These are phyloP conservation scores for Candida silvicultrix DNA, from an alignment of 805 yeast genomes.

Conservation along the genomic window DNA sequence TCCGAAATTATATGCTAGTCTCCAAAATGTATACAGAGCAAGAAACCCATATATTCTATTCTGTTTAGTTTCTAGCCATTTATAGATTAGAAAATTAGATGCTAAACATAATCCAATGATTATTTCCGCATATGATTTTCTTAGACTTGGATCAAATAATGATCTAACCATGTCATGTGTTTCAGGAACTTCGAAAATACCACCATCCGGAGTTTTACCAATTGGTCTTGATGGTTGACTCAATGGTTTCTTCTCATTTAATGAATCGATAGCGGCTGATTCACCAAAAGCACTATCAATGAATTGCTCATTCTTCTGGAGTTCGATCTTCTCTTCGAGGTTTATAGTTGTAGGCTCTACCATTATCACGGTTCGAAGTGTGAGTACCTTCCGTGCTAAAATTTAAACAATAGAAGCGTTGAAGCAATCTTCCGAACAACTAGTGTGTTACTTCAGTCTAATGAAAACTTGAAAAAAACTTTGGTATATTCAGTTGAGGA, in stretches of 20 bases:
- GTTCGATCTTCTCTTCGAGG: neutral
- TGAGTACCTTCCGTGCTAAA: neutral
- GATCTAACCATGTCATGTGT: slow-evolving; percentile 85
- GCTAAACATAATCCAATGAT: slow-evolving; percentile 43
- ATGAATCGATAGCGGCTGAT: neutral
- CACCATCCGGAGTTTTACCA: slow-evolving; percentile 24
- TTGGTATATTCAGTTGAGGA: neutral
- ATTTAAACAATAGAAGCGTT: neutral
- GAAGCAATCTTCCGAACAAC: neutral
- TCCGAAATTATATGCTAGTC: slow-evolving; percentile 72
- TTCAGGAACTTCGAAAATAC: slow-evolving; percentile 30
- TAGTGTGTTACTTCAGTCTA: no score
- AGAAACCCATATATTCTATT: slow-evolving; percentile 31
- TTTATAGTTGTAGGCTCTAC: neutral
- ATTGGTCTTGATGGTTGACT: slow-evolving; percentile 1
- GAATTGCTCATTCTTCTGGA: neutral
- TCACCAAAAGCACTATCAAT: neutral
- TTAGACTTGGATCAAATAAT: slow-evolving; percentile 67
- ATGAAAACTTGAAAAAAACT: no score
- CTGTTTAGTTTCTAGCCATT: slow-evolving; percentile 16
- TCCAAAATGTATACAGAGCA: slow-evolving; percentile 62
- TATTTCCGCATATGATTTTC: slow-evolving; percentile 62
- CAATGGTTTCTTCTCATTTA: neutral
- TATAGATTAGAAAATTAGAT: slow-evolving; percentile 28
- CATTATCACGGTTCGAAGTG: neutral